Conservation (phyloP, 179 eudicot species). For the Amaranthus tricolor region DNA sequence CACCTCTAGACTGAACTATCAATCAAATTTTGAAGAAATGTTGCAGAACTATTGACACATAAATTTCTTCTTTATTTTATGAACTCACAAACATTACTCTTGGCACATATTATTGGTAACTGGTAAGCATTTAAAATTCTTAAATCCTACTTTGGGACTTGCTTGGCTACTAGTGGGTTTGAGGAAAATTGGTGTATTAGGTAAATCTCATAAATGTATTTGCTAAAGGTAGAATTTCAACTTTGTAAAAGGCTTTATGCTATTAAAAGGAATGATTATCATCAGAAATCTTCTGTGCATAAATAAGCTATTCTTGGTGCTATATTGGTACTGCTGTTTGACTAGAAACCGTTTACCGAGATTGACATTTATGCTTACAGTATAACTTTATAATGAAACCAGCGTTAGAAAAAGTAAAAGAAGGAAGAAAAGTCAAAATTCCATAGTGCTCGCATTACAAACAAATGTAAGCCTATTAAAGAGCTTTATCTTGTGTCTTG, state of each 20-base stretch:
- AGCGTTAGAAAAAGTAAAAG: not conserved
- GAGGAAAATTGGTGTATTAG: not conserved
- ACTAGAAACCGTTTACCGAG: not conserved
- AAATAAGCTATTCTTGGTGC: not conserved
- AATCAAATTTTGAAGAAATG: not conserved
- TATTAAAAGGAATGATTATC: not conserved
- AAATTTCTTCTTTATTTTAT: not conserved
- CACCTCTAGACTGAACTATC: not conserved
- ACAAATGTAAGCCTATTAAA: constrained; percentile 1
- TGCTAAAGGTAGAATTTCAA: too few species aligned
- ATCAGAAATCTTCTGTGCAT: not conserved
- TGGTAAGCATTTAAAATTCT: not conserved
- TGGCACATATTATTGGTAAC: not conserved
- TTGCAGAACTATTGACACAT: not conserved
- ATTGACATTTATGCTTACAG: constrained; percentile 3
- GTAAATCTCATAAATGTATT: not conserved
- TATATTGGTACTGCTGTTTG: constrained; percentile 1
- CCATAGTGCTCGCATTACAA: not conserved
- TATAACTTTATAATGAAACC: not conserved
- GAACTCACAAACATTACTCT: not conserved
- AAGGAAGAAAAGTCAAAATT: not conserved
- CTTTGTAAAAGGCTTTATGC: not conserved
- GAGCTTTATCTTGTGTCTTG: constrained; percentile 20
- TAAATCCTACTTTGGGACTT: not conserved
- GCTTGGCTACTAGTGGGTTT: not conserved